Percentiles rank a stretch among this genome's conserved stretches.
Conservation (phyloP, 495 filamentous ascomycete species). For the Aspergillus ellipticus region DNA sequence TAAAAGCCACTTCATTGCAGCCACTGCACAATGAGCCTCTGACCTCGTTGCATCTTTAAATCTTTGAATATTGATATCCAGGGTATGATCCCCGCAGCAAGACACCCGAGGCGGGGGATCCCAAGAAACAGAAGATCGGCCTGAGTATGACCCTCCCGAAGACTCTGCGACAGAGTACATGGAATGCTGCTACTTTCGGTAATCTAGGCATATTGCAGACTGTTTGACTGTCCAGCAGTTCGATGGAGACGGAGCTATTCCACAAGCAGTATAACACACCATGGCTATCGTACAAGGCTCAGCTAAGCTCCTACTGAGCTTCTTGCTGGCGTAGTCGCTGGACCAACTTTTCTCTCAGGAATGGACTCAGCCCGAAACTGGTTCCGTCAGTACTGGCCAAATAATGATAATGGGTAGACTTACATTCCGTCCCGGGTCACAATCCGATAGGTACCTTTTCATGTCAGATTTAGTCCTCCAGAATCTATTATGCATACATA, state of each 20-base stretch:
- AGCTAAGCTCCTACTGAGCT: slow-evolving; percentile 5
- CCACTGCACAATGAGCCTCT: no score
- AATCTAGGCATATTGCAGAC: slow-evolving; percentile 20
- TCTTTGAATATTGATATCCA: no score
- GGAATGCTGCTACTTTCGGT: not conserved
- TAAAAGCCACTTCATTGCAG: no score
- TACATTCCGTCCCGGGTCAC: slow-evolving; percentile 61
- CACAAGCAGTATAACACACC: slow-evolving; percentile 10
- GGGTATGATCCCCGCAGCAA: no score
- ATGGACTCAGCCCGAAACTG: slow-evolving; percentile 50
- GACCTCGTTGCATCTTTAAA: no score
- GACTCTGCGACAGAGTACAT: slow-evolving; percentile 12
- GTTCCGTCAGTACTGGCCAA: slow-evolving; percentile 11
- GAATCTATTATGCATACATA: slow-evolving; percentile 19
- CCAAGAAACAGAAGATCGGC: slow-evolving; percentile 29
- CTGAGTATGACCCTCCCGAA: slow-evolving; percentile 20
- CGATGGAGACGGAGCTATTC: not conserved
- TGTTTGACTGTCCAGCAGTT: slow-evolving; percentile 19
- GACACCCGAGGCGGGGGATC: slow-evolving; percentile 16
- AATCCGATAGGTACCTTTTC: slow-evolving; percentile 48
- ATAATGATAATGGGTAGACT: slow-evolving; percentile 20
- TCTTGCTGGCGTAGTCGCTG: slow-evolving; percentile 41
- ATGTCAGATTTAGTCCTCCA: slow-evolving; percentile 2
- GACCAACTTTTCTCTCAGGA: slow-evolving; percentile 54
- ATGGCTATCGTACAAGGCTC: slow-evolving; percentile 18